Conservation (phyloP, 768 basidiomycete species). For the Goffeauzyma gilvescens region DNA sequence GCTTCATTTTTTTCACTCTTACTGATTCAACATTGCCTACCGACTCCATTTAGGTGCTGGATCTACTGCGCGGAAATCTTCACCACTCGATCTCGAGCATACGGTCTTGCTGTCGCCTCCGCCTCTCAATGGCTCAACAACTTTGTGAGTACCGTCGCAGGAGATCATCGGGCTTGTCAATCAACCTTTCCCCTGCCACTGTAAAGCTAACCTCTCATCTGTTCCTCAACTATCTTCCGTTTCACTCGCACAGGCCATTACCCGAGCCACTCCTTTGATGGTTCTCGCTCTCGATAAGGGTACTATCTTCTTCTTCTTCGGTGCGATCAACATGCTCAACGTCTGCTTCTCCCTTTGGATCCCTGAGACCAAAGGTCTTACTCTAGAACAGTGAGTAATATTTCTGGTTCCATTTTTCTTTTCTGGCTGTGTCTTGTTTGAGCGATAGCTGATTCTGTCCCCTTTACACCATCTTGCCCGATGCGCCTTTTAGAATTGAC, state of each 20-base stretch:
- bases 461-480: neutral
- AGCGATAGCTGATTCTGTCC: neutral
- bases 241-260: too few species aligned
- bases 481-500: slow-evolving; percentile 12
- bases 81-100: slow-evolving; percentile 46
- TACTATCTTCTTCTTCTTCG: slow-evolving; percentile 26
- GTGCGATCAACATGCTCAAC: slow-evolving; percentile 12
- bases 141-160: too few species aligned
- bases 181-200: too few species aligned
- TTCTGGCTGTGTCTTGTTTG: too few species aligned
- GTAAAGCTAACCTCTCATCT: too few species aligned
- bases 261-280: slow-evolving; percentile 21
- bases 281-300: slow-evolving; percentile 20
- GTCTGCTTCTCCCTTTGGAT: slow-evolving; percentile 6
- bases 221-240: too few species aligned
- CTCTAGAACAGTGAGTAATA: neutral
- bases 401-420: too few species aligned
- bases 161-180: too few species aligned
- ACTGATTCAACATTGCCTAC: too few species aligned
- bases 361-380: slow-evolving; percentile 4
- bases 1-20: too few species aligned
- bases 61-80: slow-evolving; percentile 69
- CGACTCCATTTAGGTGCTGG: too few species aligned
- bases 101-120: slow-evolving; percentile 55
- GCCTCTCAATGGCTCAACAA: slow-evolving; percentile 49